A percentile compares a stretch with the other conserved stretches of the same genome.
phyloP scores from a whole-genome alignment of 2,329 filamentous ascomycete genomes.

The Chaetomiaceae sp. region DNA sequence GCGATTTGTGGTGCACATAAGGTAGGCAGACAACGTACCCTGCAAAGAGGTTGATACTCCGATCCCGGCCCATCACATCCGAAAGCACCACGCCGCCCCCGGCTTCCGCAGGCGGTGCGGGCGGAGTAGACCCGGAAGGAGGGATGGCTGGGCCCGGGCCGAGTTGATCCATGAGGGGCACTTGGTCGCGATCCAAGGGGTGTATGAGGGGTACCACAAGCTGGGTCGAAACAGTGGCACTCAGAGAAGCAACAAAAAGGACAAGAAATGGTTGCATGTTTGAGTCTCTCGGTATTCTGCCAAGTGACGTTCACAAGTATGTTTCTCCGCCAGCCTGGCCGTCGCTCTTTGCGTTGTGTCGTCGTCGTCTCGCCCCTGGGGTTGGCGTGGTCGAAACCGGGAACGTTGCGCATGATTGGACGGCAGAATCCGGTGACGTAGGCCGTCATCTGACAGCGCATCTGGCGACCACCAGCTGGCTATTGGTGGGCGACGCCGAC shows the following conservation, averaged over 20 bases:
- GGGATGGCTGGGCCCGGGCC: slow-evolving; percentile 26
- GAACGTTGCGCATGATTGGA: slow-evolving; percentile 5
- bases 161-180: slow-evolving; percentile 31
- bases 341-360: not conserved
- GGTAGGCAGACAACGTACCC: slow-evolving; percentile 33
- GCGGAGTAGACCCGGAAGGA: slow-evolving; percentile 20
- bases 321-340: not conserved
- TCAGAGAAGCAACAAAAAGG: slow-evolving; percentile 15
- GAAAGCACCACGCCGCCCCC: slow-evolving; percentile 62
- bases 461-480: not conserved
- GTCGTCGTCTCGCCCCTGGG: too few species aligned
- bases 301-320: not conserved
- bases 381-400: not conserved
- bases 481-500: not conserved
- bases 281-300: not conserved
- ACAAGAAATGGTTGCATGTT: slow-evolving; percentile 21
- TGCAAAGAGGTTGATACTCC: slow-evolving; percentile 78
- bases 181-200: slow-evolving; percentile 24
- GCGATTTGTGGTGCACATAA: too few species aligned
- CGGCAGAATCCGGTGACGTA: slow-evolving; percentile 12
- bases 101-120: slow-evolving; percentile 29
- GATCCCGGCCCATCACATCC: slow-evolving; percentile 76
- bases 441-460: slow-evolving; percentile 16
- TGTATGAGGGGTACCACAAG: slow-evolving; percentile 23
- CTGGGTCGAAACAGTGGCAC: slow-evolving; percentile 24